Conservation (phyloP, 257 asterid species). For the Penstemon barbatus region DNA sequence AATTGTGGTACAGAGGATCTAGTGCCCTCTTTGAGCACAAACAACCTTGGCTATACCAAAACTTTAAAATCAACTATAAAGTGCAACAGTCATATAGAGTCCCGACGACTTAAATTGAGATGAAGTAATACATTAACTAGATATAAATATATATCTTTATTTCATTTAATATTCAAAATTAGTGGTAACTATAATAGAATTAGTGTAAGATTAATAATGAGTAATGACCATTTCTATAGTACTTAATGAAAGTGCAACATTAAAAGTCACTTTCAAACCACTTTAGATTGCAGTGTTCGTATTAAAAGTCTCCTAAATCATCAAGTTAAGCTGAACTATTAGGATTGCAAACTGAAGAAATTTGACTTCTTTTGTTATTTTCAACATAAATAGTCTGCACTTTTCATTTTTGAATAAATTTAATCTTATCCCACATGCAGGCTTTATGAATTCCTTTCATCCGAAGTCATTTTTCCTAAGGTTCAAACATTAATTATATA, state of each 20-base stretch:
- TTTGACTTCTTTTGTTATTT: conserved; percentile 28
- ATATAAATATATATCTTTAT: no score
- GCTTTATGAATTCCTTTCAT: conserved; percentile 21
- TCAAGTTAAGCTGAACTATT: conserved; percentile 19
- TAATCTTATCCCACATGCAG: conserved; percentile 33
- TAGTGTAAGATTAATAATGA: no score
- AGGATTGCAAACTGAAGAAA: conserved; percentile 24
- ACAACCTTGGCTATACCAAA: neutral
- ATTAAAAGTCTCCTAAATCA: conserved; percentile 24
- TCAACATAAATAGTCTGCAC: conserved; percentile 19
- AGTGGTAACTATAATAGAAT: no score
- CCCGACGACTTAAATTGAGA: no score
- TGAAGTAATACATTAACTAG: no score
- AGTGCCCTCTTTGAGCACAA: neutral
- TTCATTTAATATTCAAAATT: no score
- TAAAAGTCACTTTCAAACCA: neutral
- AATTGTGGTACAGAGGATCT: no score
- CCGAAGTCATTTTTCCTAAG: conserved; percentile 22
- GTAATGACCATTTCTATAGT: no score
- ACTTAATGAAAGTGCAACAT: neutral
- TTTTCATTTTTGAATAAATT: conserved; percentile 21
- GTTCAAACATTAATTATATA: conserved; percentile 23
- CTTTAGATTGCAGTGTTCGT: conserved; percentile 26
- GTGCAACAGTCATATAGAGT: no score
- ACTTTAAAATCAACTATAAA: neutral